Evolutionary conservation across 2,329 filamentous ascomycete species (phyloP), one percentile per base, ranked within the genome.

Genomic region (Pseudonectria buxi): DNA sequence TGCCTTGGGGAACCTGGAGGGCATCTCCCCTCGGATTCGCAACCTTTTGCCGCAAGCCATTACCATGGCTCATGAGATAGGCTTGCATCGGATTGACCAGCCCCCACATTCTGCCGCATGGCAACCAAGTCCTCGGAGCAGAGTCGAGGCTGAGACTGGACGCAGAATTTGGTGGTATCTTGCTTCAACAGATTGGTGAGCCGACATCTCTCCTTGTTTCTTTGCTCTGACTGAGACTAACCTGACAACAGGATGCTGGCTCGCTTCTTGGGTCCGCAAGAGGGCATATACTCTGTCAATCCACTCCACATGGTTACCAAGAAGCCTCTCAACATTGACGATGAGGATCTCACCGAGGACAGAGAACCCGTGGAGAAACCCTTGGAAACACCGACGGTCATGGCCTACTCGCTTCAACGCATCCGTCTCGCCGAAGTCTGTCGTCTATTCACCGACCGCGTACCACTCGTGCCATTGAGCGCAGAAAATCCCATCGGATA

Each of bases 81-180:
- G 52, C 4, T 29, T 69, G 4, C 64, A 69, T 42, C 49, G 65
- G 7, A 42, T 65, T 0, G 66, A 68, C 32, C 51, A 60, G n/a
- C 46, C 56, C 3, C 41, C 46, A 4, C 42, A 45, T 6, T 31
- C 39, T 4, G 22, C 40, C 6, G 36, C 41, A 7, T 43, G 44
- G 1, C 47, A 49, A 3, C 25, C 39, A 13, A 46, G 55, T 7
- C 54, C 50, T 13, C 37, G 40, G 14, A 41, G 42, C 3, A 53
- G 51, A 14, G 11, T 58, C 2, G 50, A 51, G 24, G 48, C 44
- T 5, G 66, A 69, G 35, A 54, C 63, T 26, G 64, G 59, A 27
- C 51, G 65, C 13, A 53, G 66, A 30, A 43, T 67, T 4, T 69
- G 65, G 66, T 69, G 65, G 65, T 63, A 67, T 41, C 49, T 69